phyloP scores from a whole-genome alignment of 768 basidiomycete species.

The Tylopilus intermedius region DNA sequence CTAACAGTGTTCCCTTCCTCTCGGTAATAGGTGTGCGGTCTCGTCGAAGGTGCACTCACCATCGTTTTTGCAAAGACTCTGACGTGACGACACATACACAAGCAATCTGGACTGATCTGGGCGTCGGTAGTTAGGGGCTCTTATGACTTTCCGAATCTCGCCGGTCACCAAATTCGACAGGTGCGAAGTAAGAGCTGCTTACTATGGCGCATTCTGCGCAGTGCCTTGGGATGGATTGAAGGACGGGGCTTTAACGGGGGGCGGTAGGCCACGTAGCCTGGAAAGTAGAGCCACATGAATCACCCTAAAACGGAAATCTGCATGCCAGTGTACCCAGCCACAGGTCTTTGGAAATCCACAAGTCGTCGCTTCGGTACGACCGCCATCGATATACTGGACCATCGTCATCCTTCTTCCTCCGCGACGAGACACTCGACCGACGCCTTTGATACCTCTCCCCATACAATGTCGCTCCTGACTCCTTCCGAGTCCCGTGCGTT shows the following conservation, averaged over 20 bases:
- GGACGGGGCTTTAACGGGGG: neutral
- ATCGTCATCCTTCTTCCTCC: neutral
- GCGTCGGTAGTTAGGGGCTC: neutral
- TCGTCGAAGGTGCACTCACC: too few species aligned
- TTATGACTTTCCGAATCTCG: neutral
- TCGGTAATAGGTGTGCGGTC: too few species aligned
- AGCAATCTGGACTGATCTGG: neutral
- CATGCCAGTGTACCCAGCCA: slow-evolving; percentile 29
- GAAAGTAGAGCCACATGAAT: slow-evolving; percentile 14
- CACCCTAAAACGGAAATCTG: slow-evolving; percentile 20
- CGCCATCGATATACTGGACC: neutral
- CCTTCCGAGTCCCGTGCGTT: slow-evolving; percentile 63
- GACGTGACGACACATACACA: neutral
- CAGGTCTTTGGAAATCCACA: slow-evolving; percentile 20
- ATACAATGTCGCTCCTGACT: slow-evolving; percentile 56
- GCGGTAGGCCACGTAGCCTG: neutral
- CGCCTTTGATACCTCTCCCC: neutral
- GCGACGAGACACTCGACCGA: neutral
- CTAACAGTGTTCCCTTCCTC: too few species aligned
- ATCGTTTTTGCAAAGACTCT: neutral
- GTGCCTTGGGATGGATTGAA: neutral
- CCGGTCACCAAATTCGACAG: neutral
- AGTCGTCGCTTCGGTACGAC: neutral
- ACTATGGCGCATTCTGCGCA: neutral
- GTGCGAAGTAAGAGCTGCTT: too few species aligned